phyloP scores from a whole-genome alignment of 306 rosid genomes.

The Medicago ruthenica region DNA sequence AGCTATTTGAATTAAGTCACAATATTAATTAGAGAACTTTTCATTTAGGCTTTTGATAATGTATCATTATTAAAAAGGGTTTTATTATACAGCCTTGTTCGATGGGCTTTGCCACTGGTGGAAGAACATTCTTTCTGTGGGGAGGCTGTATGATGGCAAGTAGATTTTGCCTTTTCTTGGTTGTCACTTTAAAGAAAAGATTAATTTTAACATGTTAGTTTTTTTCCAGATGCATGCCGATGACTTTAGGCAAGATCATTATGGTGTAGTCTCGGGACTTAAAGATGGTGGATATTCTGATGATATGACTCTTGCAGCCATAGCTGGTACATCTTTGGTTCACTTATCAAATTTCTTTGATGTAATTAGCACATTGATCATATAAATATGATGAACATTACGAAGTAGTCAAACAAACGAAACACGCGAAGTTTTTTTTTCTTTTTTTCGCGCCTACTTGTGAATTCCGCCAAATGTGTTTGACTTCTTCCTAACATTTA shows the following conservation, averaged over 20 bases:
- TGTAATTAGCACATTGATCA: conserved; percentile 2
- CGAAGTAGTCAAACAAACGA: no score
- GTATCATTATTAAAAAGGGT: conserved; percentile 5
- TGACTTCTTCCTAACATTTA: no score
- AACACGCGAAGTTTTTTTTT: no score
- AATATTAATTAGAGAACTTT: conserved; percentile 28
- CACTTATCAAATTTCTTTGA: conserved; percentile 18
- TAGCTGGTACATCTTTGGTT: conserved; percentile 68
- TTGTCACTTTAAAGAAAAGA: conserved; percentile 36
- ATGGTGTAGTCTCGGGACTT: conserved; percentile 86
- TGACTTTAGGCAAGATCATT: conserved; percentile 81
- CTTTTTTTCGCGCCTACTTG: no score
- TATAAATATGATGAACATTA: not conserved
- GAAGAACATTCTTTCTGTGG: conserved; percentile 95
- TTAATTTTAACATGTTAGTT: conserved; percentile 46
- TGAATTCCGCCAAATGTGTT: no score
- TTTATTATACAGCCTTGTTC: conserved; percentile 81
- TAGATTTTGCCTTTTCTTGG: conserved; percentile 41
- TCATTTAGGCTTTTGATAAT: conserved; percentile 20
- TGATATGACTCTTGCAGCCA: conserved; percentile 98
- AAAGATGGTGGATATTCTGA: conserved; percentile 95
- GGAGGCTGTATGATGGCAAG: conserved; percentile 99
- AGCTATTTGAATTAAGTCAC: conserved; percentile 9
- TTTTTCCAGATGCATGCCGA: conserved; percentile 92
- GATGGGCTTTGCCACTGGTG: conserved; percentile 99